These are phyloP conservation scores for Curvularia eragrostidis DNA, from an alignment of 2,329 filamentous ascomycete genomes.

Conservation along the genomic window DNA sequence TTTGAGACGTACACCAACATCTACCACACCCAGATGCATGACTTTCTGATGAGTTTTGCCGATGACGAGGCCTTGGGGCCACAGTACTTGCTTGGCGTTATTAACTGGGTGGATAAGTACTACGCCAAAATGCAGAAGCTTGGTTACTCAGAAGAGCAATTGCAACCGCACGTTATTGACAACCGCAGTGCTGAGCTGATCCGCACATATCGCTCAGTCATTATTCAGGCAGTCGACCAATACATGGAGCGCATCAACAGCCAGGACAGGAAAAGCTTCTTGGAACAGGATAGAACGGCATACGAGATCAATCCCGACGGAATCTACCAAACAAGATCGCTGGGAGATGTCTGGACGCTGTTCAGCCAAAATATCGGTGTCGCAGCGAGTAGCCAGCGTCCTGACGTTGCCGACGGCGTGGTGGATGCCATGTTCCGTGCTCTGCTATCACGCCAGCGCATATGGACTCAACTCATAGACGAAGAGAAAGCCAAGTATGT, in stretches of 20 bases:
- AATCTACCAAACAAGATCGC: constrained; percentile 88
- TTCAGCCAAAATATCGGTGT: constrained; percentile 89
- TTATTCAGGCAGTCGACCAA: constrained; percentile 93
- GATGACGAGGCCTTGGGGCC: constrained; percentile 86
- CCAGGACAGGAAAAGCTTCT: constrained; percentile 82
- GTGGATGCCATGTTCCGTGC: constrained; percentile 95
- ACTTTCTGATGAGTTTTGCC: constrained; percentile 82
- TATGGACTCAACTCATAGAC: constrained; percentile 88
- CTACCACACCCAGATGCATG: constrained; percentile 95
- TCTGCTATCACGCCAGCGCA: constrained; percentile 79
- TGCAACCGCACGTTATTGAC: constrained; percentile 86
- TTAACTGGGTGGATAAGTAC: constrained; percentile 95
- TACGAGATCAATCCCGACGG: constrained; percentile 79
- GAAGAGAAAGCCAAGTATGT: constrained; percentile 80
- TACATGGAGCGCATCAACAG: constrained; percentile 95
- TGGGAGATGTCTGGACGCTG: constrained; percentile 98
- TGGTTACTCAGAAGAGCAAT: constrained; percentile 76
- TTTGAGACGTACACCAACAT: constrained; percentile 87
- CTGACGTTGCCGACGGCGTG: constrained; percentile 92
- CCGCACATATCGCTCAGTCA: constrained; percentile 90
- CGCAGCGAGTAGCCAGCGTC: constrained; percentile 81
- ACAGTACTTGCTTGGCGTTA: constrained; percentile 86
- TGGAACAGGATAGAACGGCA: constrained; percentile 77
- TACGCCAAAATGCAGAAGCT: constrained; percentile 95
- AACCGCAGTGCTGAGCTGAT: constrained; percentile 89